Evolutionary conservation across 495 filamentous ascomycete species (phyloP), one percentile per base, ranked within the genome.

Genomic region (Cetradonia linearis): DNA sequence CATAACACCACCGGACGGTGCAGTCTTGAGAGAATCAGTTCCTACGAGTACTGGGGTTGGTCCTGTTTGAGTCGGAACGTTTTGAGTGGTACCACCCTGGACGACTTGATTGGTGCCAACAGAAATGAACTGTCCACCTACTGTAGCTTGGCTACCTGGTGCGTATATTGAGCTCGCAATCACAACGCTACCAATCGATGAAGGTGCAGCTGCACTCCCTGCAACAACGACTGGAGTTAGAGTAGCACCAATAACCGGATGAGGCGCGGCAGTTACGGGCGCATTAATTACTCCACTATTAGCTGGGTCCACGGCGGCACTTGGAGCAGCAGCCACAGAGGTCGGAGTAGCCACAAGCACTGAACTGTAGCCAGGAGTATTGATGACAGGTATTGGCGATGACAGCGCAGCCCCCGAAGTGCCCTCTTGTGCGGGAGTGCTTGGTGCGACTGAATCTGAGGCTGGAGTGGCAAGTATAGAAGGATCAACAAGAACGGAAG

Each of bases 1-100:
- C 5, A 56, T 23, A 30, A 56, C 38, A 20, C 55, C 55, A 30
- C 55, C 55, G 27, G 34, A 36, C 0, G 27, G 13, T 3, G 55
- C 36, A 27, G 20, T 27, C 28, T 56, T 13, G 25, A 56, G 48
- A 5, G 31, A 42, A 16, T 47, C 25, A 0, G 27, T 47, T 11
- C 56, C 44, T 13, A 58, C 50, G 18, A 54, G 50, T 3, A 54
- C 50, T n/a, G 50, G 50, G 5, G 50, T 54, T 54, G 28, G 50
- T 54, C 20, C 50, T 28, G 31, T 23, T 5, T 54, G 50, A 1
- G 30, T 31, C 1, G 30, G 50, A 25, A 54, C 30, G 20, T 36
- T 54, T 9, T 54, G 30, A 54, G 30, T 54, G n/a, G 18, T 36
- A 34, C 50, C 50, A 13, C 33, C n/a, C 20, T 54, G 50, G 18